Conservation (phyloP, 2,329 filamentous ascomycete species). For the Monosporascus sp. region DNA sequence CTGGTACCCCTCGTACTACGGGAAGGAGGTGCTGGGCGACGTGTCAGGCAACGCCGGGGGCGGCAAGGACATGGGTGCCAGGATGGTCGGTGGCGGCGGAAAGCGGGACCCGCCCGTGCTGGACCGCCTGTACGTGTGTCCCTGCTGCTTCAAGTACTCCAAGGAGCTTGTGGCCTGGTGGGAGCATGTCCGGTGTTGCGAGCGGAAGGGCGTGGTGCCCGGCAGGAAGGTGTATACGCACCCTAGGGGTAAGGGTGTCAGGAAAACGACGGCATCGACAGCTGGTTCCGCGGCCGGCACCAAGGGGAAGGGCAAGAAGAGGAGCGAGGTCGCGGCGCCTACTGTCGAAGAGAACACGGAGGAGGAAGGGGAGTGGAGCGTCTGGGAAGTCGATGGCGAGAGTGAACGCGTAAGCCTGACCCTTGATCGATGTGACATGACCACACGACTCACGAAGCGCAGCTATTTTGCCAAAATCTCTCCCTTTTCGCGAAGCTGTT, state of each 20-base stretch:
- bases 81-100: constrained; percentile 22
- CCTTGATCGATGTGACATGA: neutral
- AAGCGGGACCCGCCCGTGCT: constrained; percentile 41
- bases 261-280: constrained; percentile 28
- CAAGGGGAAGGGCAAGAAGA: constrained; percentile 30
- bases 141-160: constrained; percentile 91
- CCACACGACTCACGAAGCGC: constrained; percentile 1
- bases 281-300: constrained; percentile 25
- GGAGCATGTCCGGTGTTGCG: constrained; percentile 54
- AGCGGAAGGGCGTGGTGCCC: constrained; percentile 44
- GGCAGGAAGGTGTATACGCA: constrained; percentile 71
- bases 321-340: constrained; percentile 17
- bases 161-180: constrained; percentile 54
- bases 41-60: constrained; percentile 23
- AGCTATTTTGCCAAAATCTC: constrained; percentile 90
- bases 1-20: constrained; percentile 91
- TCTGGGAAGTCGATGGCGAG: constrained; percentile 92
- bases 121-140: constrained; percentile 76
- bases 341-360: constrained; percentile 41
- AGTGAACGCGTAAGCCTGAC: constrained; percentile 58
- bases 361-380: constrained; percentile 69
- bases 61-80: constrained; percentile 27
- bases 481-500: constrained; percentile 97
- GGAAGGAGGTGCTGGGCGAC: constrained; percentile 61
- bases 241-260: constrained; percentile 38